These are phyloP conservation scores for Metschnikowia bowlesiae DNA, from an alignment of 805 yeast species.

Conservation along the genomic window DNA sequence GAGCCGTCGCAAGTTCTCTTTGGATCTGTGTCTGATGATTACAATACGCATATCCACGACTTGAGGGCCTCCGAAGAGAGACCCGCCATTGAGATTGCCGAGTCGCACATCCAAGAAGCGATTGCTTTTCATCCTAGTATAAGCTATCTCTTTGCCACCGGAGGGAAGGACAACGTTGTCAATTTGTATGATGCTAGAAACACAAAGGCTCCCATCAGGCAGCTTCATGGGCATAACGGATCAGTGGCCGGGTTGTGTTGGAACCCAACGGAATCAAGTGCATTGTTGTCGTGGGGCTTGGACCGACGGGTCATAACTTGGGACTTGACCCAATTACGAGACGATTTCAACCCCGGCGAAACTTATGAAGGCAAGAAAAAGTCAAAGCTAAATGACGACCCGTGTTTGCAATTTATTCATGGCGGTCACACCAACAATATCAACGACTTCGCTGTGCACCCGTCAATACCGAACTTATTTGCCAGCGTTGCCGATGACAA, in stretches of 20 bases:
- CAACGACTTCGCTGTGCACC: constrained; percentile 66
- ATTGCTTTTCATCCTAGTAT: constrained; percentile 60
- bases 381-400: constrained; percentile 54
- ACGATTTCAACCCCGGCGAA: constrained; percentile 40
- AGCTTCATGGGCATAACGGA: constrained; percentile 61
- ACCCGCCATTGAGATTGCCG: constrained; percentile 44
- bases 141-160: constrained; percentile 62
- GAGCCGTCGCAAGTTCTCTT: constrained; percentile 40
- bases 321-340: constrained; percentile 62
- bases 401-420: constrained; percentile 73
- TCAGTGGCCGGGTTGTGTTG: constrained; percentile 41
- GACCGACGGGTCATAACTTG: constrained; percentile 73
- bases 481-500: constrained; percentile 74
- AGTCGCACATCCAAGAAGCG: constrained; percentile 59
- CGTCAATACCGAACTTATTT: constrained; percentile 50
- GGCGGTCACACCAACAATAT: constrained; percentile 81
- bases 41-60: constrained; percentile 58
- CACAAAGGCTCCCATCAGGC: constrained; percentile 53
- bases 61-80: constrained; percentile 33
- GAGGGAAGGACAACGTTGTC: constrained; percentile 71
- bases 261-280: constrained; percentile 45
- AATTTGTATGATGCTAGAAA: constrained; percentile 73
- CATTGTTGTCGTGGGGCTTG: constrained; percentile 52
- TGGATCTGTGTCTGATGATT: constrained; percentile 72
- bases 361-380: constrained; percentile 46